Evolutionary conservation across 257 asterid species (phyloP).

Genomic region (Handroanthus guayacan): DNA sequence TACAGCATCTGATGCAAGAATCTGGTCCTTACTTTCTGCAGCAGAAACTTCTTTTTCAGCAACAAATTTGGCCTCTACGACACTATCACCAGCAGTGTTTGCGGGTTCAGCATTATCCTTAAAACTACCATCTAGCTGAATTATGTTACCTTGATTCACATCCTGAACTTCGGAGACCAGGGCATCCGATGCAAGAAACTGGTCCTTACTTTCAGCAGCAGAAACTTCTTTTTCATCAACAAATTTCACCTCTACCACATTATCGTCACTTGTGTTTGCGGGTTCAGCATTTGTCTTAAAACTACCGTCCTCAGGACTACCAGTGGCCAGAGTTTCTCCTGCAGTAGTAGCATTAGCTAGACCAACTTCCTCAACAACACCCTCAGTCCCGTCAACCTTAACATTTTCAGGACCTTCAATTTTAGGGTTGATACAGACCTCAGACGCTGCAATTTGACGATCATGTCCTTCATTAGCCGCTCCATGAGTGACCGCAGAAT

Average conservation of each 20-base stretch:
- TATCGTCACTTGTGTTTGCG: no score
- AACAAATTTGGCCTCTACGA: conserved; percentile 30
- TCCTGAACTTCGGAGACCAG: no score
- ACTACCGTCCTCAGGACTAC: conserved; percentile 21
- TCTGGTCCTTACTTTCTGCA: conserved; percentile 36
- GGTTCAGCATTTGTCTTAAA: conserved; percentile 12
- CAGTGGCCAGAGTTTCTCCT: conserved; percentile 28
- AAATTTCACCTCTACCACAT: no score
- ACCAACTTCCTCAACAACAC: conserved; percentile 37
- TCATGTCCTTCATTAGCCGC: conserved; percentile 27
- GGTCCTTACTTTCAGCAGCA: no score
- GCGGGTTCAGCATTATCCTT: conserved; percentile 14
- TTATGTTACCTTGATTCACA: no score
- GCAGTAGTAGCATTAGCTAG: conserved; percentile 26
- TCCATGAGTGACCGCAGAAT: conserved; percentile 36
- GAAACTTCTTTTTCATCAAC: no score
- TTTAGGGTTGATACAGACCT: conserved; percentile 13
- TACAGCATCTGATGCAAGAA: conserved; percentile 38
- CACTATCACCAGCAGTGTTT: conserved; percentile 25
- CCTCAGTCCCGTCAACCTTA: conserved; percentile 27
- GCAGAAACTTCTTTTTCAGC: conserved; percentile 36
- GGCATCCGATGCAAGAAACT: no score
- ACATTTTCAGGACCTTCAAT: conserved; percentile 23
- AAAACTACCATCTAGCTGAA: conserved; percentile 18
- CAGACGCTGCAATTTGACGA: conserved; percentile 25